Percentiles rank a stretch among this genome's conserved stretches.
Conservation (phyloP, 345 rosid species). For the Mercurialis annua region DNA sequence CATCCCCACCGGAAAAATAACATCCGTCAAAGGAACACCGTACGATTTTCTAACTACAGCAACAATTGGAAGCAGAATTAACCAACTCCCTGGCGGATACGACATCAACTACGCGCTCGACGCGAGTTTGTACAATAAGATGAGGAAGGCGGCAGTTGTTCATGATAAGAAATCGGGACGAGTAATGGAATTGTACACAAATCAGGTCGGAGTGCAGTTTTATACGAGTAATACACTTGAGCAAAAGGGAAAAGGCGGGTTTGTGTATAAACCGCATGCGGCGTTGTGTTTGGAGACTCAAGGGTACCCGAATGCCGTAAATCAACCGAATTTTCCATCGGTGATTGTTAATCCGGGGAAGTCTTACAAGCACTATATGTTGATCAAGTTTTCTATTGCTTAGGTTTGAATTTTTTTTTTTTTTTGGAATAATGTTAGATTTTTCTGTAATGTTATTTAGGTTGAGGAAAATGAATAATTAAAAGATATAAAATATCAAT, state of each 20-base stretch:
- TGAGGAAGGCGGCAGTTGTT: constrained; percentile 60
- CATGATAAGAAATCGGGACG: constrained; percentile 63
- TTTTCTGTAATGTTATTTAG: not conserved
- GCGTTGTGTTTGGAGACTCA: constrained; percentile 90
- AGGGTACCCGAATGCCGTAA: constrained; percentile 69
- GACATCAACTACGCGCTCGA: constrained; percentile 77
- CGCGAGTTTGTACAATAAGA: constrained; percentile 15
- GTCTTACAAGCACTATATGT: constrained; percentile 63
- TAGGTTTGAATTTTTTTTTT: not conserved
- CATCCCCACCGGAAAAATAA: constrained; percentile 73
- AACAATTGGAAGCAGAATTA: constrained; percentile 50
- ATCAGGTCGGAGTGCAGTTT: constrained; percentile 79
- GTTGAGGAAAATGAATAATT: not conserved
- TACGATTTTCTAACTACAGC: constrained; percentile 64
- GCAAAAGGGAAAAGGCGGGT: constrained; percentile 70
- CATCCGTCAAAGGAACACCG: constrained; percentile 64
- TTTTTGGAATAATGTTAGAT: not conserved
- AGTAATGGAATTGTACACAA: constrained; percentile 55
- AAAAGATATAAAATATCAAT: too few relatives aligned
- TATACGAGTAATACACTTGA: constrained; percentile 57
- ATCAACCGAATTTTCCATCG: constrained; percentile 75
- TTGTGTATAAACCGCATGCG: constrained; percentile 48
- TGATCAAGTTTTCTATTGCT: constrained; percentile 45
- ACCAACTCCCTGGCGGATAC: constrained; percentile 55
- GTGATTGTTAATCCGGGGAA: constrained; percentile 52